Evolutionary conservation across 768 basidiomycete genomes (phyloP).

Genomic region (Trametes maxima): DNA sequence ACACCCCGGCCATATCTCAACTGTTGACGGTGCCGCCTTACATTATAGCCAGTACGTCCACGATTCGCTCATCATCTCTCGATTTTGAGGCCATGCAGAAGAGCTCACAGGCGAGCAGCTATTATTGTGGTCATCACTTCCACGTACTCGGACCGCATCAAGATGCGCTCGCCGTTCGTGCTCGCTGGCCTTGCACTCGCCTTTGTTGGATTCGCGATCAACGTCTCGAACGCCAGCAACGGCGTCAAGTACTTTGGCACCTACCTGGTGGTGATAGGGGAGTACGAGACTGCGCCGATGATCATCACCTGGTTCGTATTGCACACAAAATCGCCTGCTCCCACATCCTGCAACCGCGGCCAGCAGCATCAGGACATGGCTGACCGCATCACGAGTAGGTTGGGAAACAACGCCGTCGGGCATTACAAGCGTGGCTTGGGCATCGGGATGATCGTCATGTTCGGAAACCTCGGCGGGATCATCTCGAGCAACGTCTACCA

Average conservation of each 20-base stretch:
- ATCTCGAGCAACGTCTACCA: conserved; percentile 67
- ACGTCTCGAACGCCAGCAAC: conserved; percentile 53
- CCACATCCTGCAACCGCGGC: background rate
- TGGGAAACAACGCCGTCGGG: conserved; percentile 65
- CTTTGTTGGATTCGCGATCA: conserved; percentile 63
- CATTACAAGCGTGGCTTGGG: conserved; percentile 72
- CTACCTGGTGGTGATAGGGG: conserved; percentile 68
- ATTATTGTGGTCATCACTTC: conserved; percentile 53
- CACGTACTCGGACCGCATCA: conserved; percentile 57
- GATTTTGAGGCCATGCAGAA: too few species aligned
- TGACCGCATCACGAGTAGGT: conserved; percentile 13
- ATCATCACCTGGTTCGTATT: conserved; percentile 53
- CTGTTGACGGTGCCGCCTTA: conserved; percentile 73
- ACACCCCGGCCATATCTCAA: conserved; percentile 56
- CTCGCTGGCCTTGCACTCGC: conserved; percentile 50
- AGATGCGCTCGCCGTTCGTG: conserved; percentile 62
- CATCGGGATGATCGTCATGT: conserved; percentile 67
- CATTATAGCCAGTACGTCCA: conserved; percentile 47
- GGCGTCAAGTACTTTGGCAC: conserved; percentile 74
- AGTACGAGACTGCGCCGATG: conserved; percentile 61
- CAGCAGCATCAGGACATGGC: background rate
- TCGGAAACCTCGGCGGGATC: conserved; percentile 67
- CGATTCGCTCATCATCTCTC: background rate
- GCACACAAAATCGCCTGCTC: background rate
- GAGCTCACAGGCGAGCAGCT: conserved; percentile 38